Conservation (phyloP, 352 stramenopile species). For the Phytophthora sojae region DNA sequence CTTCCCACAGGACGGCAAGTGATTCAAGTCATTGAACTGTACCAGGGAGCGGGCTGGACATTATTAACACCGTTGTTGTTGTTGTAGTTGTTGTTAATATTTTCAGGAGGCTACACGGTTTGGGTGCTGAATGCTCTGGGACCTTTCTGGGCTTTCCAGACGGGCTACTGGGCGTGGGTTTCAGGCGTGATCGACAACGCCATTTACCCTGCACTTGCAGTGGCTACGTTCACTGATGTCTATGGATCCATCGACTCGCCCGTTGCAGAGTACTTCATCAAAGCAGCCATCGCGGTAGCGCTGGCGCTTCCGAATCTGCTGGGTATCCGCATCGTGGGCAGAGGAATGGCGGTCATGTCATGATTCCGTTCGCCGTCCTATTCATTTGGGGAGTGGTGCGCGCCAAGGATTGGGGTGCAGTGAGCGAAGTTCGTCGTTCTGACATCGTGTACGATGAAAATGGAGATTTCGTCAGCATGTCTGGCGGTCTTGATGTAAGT, state of each 20-base stretch:
- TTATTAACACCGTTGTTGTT: slow-evolving; percentile 7
- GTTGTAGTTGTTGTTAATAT: slow-evolving; percentile 17
- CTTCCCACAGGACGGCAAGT: slow-evolving; percentile 82
- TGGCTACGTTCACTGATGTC: slow-evolving; percentile 53
- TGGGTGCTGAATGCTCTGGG: slow-evolving; percentile 94
- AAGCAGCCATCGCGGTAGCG: slow-evolving; percentile 48
- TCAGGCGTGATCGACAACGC: slow-evolving; percentile 92
- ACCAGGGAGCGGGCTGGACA: not conserved
- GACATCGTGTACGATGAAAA: slow-evolving; percentile 48
- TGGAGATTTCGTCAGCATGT: slow-evolving; percentile 54
- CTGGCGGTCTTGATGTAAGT: slow-evolving; percentile 35
- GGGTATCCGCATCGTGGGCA: slow-evolving; percentile 72
- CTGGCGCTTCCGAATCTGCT: slow-evolving; percentile 51
- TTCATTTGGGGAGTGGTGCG: slow-evolving; percentile 45
- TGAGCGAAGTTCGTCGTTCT: slow-evolving; percentile 49
- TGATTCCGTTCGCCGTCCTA: slow-evolving; percentile 92
- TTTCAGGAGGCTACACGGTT: slow-evolving; percentile 75
- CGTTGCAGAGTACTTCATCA: slow-evolving; percentile 49
- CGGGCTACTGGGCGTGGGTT: slow-evolving; percentile 87
- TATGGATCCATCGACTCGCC: slow-evolving; percentile 44
- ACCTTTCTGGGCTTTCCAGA: slow-evolving; percentile 86
- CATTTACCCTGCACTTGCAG: slow-evolving; percentile 90
- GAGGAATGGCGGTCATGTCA: slow-evolving; percentile 80
- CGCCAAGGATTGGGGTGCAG: slow-evolving; percentile 42
- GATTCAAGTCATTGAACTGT: not conserved